Evolutionary conservation across 2,329 filamentous ascomycete genomes (phyloP).

Genomic region (Oidium heveae): DNA sequence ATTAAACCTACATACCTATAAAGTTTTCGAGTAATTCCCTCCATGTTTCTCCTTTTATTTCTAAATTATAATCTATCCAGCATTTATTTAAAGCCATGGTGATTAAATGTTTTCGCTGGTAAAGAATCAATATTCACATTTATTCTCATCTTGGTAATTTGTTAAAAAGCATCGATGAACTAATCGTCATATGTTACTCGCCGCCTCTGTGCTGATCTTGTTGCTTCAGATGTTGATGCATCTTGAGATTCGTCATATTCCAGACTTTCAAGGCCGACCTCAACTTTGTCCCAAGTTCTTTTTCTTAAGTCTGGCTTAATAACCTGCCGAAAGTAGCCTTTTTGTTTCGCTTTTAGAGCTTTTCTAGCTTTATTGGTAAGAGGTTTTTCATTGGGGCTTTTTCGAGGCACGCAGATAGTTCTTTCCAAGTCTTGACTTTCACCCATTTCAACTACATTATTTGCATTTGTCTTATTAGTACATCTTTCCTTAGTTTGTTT

Average conservation of each 20-base stretch:
- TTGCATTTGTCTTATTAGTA: not conserved
- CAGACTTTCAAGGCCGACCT: constrained; percentile 30
- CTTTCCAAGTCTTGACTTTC: constrained; percentile 6
- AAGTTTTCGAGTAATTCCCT: too few species aligned
- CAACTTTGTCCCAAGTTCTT: constrained; percentile 41
- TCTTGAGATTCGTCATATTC: constrained; percentile 28
- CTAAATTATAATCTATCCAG: too few species aligned
- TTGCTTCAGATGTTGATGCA: constrained; percentile 5
- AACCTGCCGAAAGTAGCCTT: constrained; percentile 16
- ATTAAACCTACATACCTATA: too few species aligned
- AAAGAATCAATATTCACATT: too few species aligned
- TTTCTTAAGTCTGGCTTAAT: constrained; percentile 36
- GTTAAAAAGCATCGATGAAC: constrained; percentile 8
- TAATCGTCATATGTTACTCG: constrained; percentile 23
- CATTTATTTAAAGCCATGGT: too few species aligned
- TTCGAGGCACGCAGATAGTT: not conserved
- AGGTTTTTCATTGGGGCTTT: not conserved
- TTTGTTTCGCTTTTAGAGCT: constrained; percentile 7
- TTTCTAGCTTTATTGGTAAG: constrained; percentile 8
- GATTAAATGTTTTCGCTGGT: too few species aligned
- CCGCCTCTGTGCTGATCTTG: constrained; percentile 17
- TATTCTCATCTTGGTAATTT: too few species aligned
- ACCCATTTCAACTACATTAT: constrained; percentile 2
- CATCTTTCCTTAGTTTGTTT: constrained; percentile 2
- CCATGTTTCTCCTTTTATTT: too few species aligned